These are phyloP conservation scores for Zymoseptoria crescenta DNA, from an alignment of 2,329 filamentous ascomycete genomes.

Conservation along the genomic window DNA sequence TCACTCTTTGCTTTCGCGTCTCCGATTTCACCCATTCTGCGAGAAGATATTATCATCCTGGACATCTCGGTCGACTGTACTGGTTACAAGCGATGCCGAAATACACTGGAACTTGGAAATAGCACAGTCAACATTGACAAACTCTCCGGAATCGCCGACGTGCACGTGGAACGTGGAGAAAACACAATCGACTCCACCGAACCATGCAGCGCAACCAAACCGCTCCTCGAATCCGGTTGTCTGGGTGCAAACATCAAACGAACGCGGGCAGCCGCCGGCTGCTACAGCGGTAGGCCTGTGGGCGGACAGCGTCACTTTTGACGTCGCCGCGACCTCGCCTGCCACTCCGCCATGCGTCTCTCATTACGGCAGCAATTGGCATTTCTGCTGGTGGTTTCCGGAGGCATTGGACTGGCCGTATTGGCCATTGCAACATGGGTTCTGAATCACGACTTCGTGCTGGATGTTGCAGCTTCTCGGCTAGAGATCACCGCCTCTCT, in stretches of 20 bases:
- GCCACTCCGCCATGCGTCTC: conserved; percentile 57
- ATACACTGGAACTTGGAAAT: background rate
- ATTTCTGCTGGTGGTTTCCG: conserved; percentile 66
- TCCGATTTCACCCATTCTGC: background rate
- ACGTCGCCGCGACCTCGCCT: background rate
- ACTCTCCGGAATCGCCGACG: background rate
- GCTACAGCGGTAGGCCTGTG: background rate
- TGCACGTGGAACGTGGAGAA: background rate
- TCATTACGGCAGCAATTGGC: conserved; percentile 83
- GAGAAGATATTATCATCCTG: background rate
- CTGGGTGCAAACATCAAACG: background rate
- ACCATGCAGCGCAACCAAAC: background rate
- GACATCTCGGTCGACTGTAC: too few relatives aligned
- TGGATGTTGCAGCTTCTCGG: conserved; percentile 46
- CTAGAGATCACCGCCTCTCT: conserved; percentile 74
- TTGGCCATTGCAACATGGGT: conserved; percentile 68
- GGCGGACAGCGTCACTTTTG: background rate
- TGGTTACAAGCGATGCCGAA: background rate
- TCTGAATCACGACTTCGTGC: conserved; percentile 56
- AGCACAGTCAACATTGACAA: background rate
- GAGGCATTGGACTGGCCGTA: conserved; percentile 66
- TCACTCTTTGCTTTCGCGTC: background rate
- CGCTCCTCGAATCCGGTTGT: background rate
- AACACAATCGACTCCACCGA: background rate
- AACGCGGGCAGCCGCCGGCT: background rate